Evolutionary conservation across 1,139 yeast species (phyloP).

Genomic region (Yarrowia galli): DNA sequence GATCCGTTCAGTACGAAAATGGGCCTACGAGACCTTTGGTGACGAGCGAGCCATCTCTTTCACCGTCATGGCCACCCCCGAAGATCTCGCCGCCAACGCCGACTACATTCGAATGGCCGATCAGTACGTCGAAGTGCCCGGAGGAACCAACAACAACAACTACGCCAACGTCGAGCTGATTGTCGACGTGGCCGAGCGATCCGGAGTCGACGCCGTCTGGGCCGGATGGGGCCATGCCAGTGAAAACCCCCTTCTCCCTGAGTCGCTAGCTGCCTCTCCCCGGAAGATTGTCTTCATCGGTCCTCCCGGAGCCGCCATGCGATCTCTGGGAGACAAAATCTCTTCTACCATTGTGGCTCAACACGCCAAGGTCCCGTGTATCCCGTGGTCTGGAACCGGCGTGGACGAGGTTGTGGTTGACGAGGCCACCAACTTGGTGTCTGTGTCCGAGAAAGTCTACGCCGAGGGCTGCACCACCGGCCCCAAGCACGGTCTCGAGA

Average conservation of each 20-base stretch:
- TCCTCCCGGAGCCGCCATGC: conserved; percentile 98
- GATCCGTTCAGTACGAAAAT: conserved; percentile 94
- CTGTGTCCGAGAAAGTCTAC: conserved; percentile 84
- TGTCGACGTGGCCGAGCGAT: conserved; percentile 96
- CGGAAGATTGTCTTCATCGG: conserved; percentile 92
- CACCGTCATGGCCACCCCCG: conserved; percentile 99
- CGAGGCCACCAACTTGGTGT: conserved; percentile 73
- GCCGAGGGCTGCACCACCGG: conserved; percentile 84
- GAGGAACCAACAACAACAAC: conserved; percentile 97
- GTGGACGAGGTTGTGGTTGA: conserved; percentile 82
- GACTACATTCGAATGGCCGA: conserved; percentile 99
- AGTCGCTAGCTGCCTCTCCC: conserved; percentile 87
- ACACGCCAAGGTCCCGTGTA: conserved; percentile 97
- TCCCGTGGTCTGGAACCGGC: conserved; percentile 99
- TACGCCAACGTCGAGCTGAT: conserved; percentile 97
- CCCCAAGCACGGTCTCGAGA: conserved; percentile 86
- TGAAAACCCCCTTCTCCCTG: conserved; percentile 95
- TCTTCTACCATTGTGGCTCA: conserved; percentile 98
- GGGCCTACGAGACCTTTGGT: conserved; percentile 99
- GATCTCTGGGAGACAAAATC: conserved; percentile 98
- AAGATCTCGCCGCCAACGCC: conserved; percentile 94
- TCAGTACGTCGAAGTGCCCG: conserved; percentile 97
- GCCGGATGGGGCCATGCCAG: conserved; percentile 99
- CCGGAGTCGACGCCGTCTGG: conserved; percentile 98
- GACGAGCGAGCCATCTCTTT: conserved; percentile 92